phyloP scores from a whole-genome alignment of 2,329 filamentous ascomycete species.

The Clonostachys sp. region DNA sequence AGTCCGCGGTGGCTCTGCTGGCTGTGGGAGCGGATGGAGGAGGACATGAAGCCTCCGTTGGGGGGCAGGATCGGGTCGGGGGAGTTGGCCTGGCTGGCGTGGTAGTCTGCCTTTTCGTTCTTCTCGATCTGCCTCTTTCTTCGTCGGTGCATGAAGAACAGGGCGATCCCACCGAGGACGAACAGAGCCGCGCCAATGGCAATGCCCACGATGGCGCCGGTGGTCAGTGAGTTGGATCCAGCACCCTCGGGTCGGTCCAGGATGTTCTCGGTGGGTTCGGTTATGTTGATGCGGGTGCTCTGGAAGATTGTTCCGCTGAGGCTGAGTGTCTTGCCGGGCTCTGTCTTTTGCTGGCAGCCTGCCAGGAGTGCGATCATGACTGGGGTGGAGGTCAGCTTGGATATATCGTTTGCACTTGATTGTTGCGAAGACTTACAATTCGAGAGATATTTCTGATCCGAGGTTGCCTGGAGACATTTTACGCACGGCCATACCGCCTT shows the following conservation, averaged over 20 bases:
- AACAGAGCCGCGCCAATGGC: conserved; percentile 37
- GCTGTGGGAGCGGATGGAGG: conserved; percentile 11
- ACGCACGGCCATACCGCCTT: conserved; percentile 25
- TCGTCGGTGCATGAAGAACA: conserved; percentile 44
- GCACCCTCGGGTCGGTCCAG: conserved; percentile 15
- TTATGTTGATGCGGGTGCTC: conserved; percentile 29
- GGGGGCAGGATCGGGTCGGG: conserved; percentile 11
- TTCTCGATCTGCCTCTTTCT: conserved; percentile 27
- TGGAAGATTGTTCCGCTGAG: conserved; percentile 39
- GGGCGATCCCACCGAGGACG: conserved; percentile 30
- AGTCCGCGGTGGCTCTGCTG: conserved; percentile 9
- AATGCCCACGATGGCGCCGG: conserved; percentile 49
- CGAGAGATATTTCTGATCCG: conserved; percentile 33
- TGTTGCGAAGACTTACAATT: conserved; percentile 36
- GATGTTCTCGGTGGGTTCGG: conserved; percentile 18
- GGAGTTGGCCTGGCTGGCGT: conserved; percentile 5
- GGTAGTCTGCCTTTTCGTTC: conserved; percentile 13
- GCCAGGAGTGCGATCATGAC: conserved; percentile 42
- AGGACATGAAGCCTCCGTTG: conserved; percentile 17
- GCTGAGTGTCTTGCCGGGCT: conserved; percentile 26
- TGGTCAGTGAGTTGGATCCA: conserved; percentile 27
- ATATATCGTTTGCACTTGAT: background rate
- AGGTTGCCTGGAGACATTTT: conserved; percentile 34
- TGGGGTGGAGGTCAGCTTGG: conserved; percentile 13
- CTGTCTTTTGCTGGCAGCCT: conserved; percentile 39